phyloP scores from a whole-genome alignment of 768 basidiomycete species.

The Crucibulum laeve region DNA sequence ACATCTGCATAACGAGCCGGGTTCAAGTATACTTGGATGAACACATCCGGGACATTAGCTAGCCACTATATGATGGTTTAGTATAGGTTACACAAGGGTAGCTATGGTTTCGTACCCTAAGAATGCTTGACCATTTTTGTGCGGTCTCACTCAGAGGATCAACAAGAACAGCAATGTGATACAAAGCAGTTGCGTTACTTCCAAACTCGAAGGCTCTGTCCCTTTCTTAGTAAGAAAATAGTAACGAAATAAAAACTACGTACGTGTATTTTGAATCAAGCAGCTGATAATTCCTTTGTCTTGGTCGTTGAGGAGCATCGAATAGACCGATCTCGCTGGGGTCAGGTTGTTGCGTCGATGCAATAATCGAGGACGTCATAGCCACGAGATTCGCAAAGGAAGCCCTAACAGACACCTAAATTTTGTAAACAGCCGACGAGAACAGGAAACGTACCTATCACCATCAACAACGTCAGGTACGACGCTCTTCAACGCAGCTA shows the following conservation, averaged over 20 bases:
- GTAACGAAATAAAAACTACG: slow-evolving; percentile 17
- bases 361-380: slow-evolving; percentile 66
- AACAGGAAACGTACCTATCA: slow-evolving; percentile 34
- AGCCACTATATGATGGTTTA: slow-evolving; percentile 47
- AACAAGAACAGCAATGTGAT: slow-evolving; percentile 67
- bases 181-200: slow-evolving; percentile 59
- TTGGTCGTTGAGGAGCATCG: slow-evolving; percentile 54
- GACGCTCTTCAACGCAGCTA: slow-evolving; percentile 58
- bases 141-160: slow-evolving; percentile 84
- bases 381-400: slow-evolving; percentile 58
- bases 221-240: slow-evolving; percentile 2
- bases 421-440: neutral
- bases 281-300: slow-evolving; percentile 55
- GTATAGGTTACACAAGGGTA: neutral
- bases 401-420: slow-evolving; percentile 31
- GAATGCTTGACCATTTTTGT: slow-evolving; percentile 80
- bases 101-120: slow-evolving; percentile 48
- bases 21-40: slow-evolving; percentile 76
- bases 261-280: slow-evolving; percentile 66
- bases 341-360: slow-evolving; percentile 67
- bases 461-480: slow-evolving; percentile 29
- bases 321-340: slow-evolving; percentile 71
- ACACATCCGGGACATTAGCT: slow-evolving; percentile 55
- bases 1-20: slow-evolving; percentile 70
- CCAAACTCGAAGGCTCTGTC: slow-evolving; percentile 68